These are phyloP conservation scores for Eucalyptus marginata DNA, from an alignment of 345 rosid species.

Conservation along the genomic window DNA sequence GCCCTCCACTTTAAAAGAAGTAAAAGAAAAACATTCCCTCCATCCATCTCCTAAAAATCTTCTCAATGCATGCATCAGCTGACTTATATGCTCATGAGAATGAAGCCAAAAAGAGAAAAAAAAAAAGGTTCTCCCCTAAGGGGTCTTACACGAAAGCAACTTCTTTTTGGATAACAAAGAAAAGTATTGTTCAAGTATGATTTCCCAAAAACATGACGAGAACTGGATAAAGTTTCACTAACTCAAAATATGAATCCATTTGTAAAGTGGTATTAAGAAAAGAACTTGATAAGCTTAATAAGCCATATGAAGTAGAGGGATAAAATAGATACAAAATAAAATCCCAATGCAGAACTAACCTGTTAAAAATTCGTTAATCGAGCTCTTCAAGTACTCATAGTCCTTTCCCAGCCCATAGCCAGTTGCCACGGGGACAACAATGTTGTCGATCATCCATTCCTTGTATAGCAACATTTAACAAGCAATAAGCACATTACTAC, in stretches of 20 bases:
- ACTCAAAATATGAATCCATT: background rate
- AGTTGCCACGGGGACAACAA: slow-evolving; percentile 75
- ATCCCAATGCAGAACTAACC: slow-evolving; percentile 17
- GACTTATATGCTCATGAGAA: background rate
- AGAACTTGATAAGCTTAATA: background rate
- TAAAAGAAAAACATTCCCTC: background rate
- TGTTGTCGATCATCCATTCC: slow-evolving; percentile 85
- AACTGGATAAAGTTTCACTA: background rate
- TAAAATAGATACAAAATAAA: background rate
- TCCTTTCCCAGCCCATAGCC: slow-evolving; percentile 61
- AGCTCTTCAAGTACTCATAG: slow-evolving; percentile 67
- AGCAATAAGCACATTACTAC: background rate
- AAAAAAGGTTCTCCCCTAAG: background rate
- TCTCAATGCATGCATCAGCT: background rate
- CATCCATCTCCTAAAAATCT: background rate
- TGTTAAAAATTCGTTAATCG: slow-evolving; percentile 62
- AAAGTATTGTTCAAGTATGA: background rate
- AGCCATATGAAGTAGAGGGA: background rate
- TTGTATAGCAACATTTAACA: slow-evolving; percentile 1
- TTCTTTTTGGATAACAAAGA: background rate
- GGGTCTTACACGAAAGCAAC: background rate
- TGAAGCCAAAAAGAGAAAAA: background rate
- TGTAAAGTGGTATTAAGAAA: background rate
- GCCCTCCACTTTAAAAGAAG: background rate
- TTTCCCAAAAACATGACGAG: background rate